Evolutionary conservation across 1,284 basidiomycete genomes (phyloP).

Genomic region (Paramarasmius palmivorus): DNA sequence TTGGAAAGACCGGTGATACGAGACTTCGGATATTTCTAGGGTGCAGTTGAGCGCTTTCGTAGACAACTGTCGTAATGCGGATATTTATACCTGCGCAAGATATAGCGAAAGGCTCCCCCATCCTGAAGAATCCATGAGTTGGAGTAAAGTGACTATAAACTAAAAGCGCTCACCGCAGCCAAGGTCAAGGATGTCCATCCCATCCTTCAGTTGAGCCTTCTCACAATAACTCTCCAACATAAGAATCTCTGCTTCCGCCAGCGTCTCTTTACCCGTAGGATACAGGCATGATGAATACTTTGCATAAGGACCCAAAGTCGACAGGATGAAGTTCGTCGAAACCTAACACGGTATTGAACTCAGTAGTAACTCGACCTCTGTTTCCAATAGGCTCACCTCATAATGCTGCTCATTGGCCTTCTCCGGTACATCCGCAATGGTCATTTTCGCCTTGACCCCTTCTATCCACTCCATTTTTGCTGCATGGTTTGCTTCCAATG

Average conservation of each 20-base stretch:
- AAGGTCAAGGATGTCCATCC: slow-evolving; percentile 69
- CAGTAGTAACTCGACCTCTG: background rate
- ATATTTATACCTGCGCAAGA: slow-evolving; percentile 55
- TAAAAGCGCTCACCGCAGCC: slow-evolving; percentile 58
- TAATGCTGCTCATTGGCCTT: slow-evolving; percentile 84
- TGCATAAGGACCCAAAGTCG: slow-evolving; percentile 17
- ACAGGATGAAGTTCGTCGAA: slow-evolving; percentile 64
- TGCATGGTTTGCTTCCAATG: slow-evolving; percentile 63
- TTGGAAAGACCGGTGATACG: slow-evolving; percentile 71
- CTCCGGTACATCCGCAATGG: slow-evolving; percentile 68
- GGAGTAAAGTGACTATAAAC: background rate
- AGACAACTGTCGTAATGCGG: background rate
- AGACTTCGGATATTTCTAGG: slow-evolving; percentile 70
- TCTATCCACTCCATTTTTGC: slow-evolving; percentile 70
- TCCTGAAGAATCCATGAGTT: slow-evolving; percentile 32
- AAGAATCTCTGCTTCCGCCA: slow-evolving; percentile 68
- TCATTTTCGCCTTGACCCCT: slow-evolving; percentile 45
- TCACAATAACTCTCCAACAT: slow-evolving; percentile 75
- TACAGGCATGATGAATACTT: slow-evolving; percentile 68
- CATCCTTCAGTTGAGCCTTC: slow-evolving; percentile 67
- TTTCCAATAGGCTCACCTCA: slow-evolving; percentile 46
- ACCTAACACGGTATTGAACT: slow-evolving; percentile 40
- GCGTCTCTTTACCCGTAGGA: slow-evolving; percentile 62
- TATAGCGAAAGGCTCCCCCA: slow-evolving; percentile 77
- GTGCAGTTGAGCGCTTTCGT: background rate